Evolutionary conservation across 2,329 filamentous ascomycete genomes (phyloP).

Genomic region (Diaporthe capsici): DNA sequence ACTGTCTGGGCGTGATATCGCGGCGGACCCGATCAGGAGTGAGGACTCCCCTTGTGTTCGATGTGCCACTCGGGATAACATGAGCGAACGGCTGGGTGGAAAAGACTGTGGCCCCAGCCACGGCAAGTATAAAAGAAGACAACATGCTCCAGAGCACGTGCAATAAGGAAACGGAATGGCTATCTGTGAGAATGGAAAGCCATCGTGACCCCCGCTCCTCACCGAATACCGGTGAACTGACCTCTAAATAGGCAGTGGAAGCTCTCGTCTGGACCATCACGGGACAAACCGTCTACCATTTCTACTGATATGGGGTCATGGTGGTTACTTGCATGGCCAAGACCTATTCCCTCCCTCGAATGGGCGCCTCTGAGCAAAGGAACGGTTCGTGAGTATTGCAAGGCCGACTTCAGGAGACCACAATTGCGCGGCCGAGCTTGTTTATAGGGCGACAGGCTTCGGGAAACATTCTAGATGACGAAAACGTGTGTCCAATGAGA

Average conservation of each 20-base stretch:
- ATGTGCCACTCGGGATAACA: constrained; percentile 4
- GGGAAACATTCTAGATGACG: neutral
- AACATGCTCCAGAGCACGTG: constrained; percentile 19
- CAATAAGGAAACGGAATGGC: neutral
- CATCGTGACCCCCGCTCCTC: too few relatives aligned
- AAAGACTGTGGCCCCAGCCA: neutral
- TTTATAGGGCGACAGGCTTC: neutral
- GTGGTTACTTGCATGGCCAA: neutral
- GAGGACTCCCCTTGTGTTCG: neutral
- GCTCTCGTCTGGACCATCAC: neutral
- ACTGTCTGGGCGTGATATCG: neutral
- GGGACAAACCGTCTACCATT: neutral
- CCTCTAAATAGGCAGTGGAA: neutral
- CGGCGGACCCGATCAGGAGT: neutral
- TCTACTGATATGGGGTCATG: neutral
- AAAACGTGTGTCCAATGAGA: neutral
- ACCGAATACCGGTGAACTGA: neutral
- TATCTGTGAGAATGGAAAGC: neutral
- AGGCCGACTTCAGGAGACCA: neutral
- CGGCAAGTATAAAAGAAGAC: neutral
- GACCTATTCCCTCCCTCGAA: neutral
- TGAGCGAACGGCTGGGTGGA: constrained; percentile 2
- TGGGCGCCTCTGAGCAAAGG: neutral
- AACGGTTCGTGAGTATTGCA: neutral
- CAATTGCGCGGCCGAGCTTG: neutral